phyloP scores from a whole-genome alignment of 2,329 filamentous ascomycete genomes.

The Ophidiomyces ophidiicola region DNA sequence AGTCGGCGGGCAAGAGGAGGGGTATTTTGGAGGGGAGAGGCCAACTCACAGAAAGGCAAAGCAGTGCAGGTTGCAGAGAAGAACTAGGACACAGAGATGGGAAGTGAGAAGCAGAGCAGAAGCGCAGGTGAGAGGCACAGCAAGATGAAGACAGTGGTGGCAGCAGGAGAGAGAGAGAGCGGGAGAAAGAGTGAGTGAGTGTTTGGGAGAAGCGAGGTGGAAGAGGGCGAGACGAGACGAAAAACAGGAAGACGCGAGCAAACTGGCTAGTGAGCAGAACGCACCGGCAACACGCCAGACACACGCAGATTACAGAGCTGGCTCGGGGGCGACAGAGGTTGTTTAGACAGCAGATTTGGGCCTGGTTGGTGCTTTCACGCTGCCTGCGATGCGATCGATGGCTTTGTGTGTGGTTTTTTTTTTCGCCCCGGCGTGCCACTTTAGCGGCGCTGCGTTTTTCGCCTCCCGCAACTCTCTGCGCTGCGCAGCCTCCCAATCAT shows the following conservation, averaged over 20 bases:
- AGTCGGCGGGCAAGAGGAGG: no score
- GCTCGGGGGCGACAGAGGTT: not conserved
- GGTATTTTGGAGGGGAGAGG: no score
- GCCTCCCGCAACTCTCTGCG: constrained; percentile 8
- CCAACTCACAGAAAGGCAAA: no score
- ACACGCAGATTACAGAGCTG: not conserved
- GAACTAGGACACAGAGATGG: no score
- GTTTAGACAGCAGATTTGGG: not conserved
- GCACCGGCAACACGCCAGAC: constrained; percentile 1
- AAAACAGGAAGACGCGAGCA: not conserved
- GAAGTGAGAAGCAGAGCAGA: no score
- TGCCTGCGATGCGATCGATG: no score
- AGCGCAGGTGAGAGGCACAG: not conserved
- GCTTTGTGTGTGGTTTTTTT: not conserved
- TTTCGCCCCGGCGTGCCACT: not conserved
- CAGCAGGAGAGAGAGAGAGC: not conserved
- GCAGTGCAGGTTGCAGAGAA: no score
- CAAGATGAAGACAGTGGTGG: not conserved
- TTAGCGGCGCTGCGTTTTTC: constrained; percentile 2
- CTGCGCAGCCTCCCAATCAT: no score
- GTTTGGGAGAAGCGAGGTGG: constrained; percentile 1
- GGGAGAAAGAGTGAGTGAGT: not conserved
- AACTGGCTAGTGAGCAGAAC: not conserved
- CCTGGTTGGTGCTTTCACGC: no score
- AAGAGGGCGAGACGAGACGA: not conserved